These are phyloP conservation scores for Chlorella sp. DNA, from an alignment of 139 green algal species.

Conservation along the genomic window DNA sequence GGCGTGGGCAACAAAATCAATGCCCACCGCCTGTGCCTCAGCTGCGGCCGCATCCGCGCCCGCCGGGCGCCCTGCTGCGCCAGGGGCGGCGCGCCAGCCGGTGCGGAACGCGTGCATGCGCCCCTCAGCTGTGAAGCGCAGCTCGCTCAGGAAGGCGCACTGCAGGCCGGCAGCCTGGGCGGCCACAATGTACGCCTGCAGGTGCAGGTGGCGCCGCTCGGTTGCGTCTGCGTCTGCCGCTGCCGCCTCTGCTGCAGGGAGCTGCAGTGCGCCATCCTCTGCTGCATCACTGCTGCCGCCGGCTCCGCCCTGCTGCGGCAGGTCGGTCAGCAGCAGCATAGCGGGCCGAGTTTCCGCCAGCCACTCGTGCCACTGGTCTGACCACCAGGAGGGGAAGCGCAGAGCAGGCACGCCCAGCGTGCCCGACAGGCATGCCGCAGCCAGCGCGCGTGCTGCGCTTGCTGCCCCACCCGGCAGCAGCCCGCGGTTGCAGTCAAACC, in stretches of 20 bases:
- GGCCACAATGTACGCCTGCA: not conserved
- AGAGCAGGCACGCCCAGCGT: constrained; percentile 3
- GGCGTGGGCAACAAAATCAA: not conserved
- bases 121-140: constrained; percentile 8
- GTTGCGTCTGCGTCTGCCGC: not conserved
- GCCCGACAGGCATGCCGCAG: not conserved
- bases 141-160: constrained; percentile 33
- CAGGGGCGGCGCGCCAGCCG: not conserved
- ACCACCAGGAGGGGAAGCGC: constrained; percentile 7
- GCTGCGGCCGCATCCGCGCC: not conserved
- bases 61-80: not conserved
- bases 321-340: constrained; percentile 27
- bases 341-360: not conserved
- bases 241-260: not conserved
- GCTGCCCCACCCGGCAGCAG: not conserved
- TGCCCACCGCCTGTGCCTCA: not conserved
- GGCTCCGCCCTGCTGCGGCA: not conserved
- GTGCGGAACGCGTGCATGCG: not conserved
- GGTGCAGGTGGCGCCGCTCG: not conserved
- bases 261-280: not conserved
- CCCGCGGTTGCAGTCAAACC: not conserved
- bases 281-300: not conserved
- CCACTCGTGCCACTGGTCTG: constrained; percentile 1
- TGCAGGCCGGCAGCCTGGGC: not conserved
- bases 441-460: not conserved